Evolutionary conservation across 768 basidiomycete genomes (phyloP).

Genomic region (Candolleomyces aberdarensis): DNA sequence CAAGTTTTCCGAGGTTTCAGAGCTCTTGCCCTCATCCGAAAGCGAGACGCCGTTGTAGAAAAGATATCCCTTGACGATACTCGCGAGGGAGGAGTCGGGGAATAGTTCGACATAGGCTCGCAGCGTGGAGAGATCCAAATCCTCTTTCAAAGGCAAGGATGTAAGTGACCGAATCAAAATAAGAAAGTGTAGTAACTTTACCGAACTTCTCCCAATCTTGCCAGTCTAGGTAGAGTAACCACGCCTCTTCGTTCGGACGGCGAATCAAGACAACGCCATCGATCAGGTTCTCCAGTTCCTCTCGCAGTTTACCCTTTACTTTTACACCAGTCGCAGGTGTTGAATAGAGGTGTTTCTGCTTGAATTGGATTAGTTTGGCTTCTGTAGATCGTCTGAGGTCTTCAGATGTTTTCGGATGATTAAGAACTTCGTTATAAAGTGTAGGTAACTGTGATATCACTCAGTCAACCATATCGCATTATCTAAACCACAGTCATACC

Average conservation of each 20-base stretch:
- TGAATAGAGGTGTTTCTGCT: slow-evolving; percentile 57
- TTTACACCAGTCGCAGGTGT: slow-evolving; percentile 42
- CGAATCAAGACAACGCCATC: slow-evolving; percentile 73
- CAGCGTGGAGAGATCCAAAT: slow-evolving; percentile 56
- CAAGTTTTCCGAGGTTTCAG: not conserved
- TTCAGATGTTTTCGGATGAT: slow-evolving; percentile 77
- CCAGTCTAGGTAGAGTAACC: slow-evolving; percentile 75
- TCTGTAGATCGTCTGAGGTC: slow-evolving; percentile 78
- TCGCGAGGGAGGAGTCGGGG: slow-evolving; percentile 53
- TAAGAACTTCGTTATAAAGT: slow-evolving; percentile 76
- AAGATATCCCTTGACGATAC: slow-evolving; percentile 66
- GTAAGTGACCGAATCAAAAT: not conserved
- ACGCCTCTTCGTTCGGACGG: slow-evolving; percentile 78
- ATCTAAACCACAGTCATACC: slow-evolving; percentile 32
- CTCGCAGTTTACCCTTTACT: slow-evolving; percentile 46
- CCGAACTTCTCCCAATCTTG: slow-evolving; percentile 65
- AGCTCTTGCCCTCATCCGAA: slow-evolving; percentile 28
- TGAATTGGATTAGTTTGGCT: slow-evolving; percentile 66
- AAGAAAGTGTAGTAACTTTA: slow-evolving; percentile 31
- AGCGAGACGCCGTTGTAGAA: slow-evolving; percentile 49
- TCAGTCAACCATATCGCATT: slow-evolving; percentile 10
- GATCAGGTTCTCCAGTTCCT: slow-evolving; percentile 69
- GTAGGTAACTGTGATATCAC: slow-evolving; percentile 51
- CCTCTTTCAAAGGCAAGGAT: slow-evolving; percentile 36
- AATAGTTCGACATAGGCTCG: slow-evolving; percentile 64